Evolutionary conservation across 345 rosid species (phyloP), one percentile per base, ranked within the genome.

Genomic region (Citrus unshiu): DNA sequence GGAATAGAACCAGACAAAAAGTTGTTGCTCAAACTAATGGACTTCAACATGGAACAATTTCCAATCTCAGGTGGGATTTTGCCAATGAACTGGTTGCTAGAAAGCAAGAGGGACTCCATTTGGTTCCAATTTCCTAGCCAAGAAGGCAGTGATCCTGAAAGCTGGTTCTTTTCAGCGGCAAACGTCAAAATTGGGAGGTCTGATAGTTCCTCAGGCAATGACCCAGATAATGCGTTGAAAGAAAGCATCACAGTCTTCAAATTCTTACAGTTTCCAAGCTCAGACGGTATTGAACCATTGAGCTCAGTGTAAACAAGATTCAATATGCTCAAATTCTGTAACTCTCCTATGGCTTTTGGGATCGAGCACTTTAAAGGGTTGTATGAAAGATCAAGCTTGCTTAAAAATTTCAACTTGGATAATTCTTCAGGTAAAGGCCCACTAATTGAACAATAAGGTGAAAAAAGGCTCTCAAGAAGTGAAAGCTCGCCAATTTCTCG

Each of bases 341-440:
- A 73, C 81, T 88, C 80, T 19, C 98, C 99, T 0, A 91, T 74
- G 12, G 81, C 84, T 56, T 78, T 88, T 0, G 99, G 98, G 37
- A 94, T 90, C 3, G 89, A 72, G 81, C 89, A 89, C 74, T 81
- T 90, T 83, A 96, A 84, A 6, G 97, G 98, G 82, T 96, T 96
- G 67, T 91, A 81, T 7, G 98, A 96, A 72, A 96, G 92, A 83
- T 94, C 98, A 5, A 94, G 92, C 40, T 88, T 87, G 37, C 71
- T 83, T 0, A 96, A 82, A 2, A 86, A 77, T 19, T 66, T 77
- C 60, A 96, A 80, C 68, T 86, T 84, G 0, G 88, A 84, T 0
- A 96, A 70, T 76, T 85, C 87, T 18, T 89, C 84, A 39, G 99
- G 98, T 29, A 94, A 75, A 0, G 99, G 98, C 14, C 98, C 98